Percentiles rank a stretch among this genome's conserved stretches.
These are phyloP conservation scores for Mucor mucedo DNA, from an alignment of 371 early-diverging fungal genomes.

Conservation along the genomic window DNA sequence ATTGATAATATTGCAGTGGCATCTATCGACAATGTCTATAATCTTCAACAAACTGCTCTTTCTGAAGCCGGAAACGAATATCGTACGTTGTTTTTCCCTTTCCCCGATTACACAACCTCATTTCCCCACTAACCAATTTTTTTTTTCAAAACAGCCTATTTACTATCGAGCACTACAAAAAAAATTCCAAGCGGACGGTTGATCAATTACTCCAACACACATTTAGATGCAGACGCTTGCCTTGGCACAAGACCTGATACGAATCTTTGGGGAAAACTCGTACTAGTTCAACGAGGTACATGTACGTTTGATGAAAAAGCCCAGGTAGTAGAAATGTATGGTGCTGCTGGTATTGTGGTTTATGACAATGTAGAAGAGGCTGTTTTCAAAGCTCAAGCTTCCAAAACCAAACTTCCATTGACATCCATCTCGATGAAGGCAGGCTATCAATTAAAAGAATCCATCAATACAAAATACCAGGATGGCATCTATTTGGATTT, in stretches of 20 bases:
- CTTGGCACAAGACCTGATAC: conserved; percentile 23
- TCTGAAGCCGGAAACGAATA: conserved; percentile 19
- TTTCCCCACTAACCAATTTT: neutral
- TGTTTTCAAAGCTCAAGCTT: conserved; percentile 13
- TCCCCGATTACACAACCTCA: neutral
- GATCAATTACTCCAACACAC: conserved; percentile 27
- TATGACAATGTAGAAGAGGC: conserved; percentile 35
- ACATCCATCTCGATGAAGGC: conserved; percentile 11
- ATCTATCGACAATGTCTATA: conserved; percentile 60
- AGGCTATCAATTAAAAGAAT: conserved; percentile 16
- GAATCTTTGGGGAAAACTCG: conserved; percentile 41
- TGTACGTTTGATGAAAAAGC: conserved; percentile 70
- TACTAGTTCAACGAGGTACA: conserved; percentile 61
- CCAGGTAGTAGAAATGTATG: conserved; percentile 32
- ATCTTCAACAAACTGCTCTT: conserved; percentile 26
- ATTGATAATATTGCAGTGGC: conserved; percentile 60
- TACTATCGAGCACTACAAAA: conserved; percentile 25
- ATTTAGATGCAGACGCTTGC: conserved; percentile 31
- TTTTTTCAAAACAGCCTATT: conserved; percentile 27
- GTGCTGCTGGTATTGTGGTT: conserved; percentile 61
- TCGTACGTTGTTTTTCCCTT: conserved; percentile 17
- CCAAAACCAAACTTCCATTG: conserved; percentile 9
- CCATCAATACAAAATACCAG: conserved; percentile 5
- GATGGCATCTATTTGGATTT: conserved; percentile 15
- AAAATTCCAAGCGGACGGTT: conserved; percentile 38